Conservation (phyloP, 306 rosid species). For the Vicia villosa region DNA sequence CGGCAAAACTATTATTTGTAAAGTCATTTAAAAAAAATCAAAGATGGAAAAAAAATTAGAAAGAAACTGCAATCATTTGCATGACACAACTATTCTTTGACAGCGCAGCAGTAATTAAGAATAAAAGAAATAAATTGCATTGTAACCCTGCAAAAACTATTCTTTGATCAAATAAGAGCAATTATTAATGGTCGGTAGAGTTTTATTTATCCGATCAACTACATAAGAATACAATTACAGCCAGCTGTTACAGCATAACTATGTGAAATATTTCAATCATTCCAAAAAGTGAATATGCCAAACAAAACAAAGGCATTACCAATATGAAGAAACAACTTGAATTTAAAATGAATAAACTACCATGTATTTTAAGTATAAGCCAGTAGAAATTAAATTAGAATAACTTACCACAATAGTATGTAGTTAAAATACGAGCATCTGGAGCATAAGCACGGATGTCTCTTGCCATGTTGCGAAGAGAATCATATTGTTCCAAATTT, state of each 20-base stretch:
- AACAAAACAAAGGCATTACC: constrained; percentile 33
- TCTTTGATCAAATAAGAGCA: constrained; percentile 18
- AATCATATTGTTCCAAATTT: constrained; percentile 86
- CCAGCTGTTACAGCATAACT: too few species aligned
- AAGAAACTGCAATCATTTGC: neutral
- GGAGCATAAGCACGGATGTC: constrained; percentile 91
- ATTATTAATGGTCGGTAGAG: neutral
- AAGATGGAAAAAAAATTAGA: constrained; percentile 19
- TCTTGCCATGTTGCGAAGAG: constrained; percentile 78
- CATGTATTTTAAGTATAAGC: constrained; percentile 2
- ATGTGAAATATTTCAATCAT: constrained; percentile 18
- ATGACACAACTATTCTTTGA: constrained; percentile 23
- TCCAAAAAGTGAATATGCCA: constrained; percentile 20
- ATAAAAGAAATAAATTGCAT: constrained; percentile 12
- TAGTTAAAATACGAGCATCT: constrained; percentile 92
- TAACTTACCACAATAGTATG: constrained; percentile 81
- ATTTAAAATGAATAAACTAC: constrained; percentile 19
- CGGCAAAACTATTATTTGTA: constrained; percentile 2
- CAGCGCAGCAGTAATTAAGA: neutral
- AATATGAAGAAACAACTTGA: constrained; percentile 23
- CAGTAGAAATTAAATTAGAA: constrained; percentile 4
- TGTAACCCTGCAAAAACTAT: neutral
- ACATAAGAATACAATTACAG: too few species aligned
- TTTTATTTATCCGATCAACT: too few species aligned
- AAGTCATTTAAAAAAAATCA: neutral